These are phyloP conservation scores for Chenopodium album DNA, from an alignment of 148 eudicot species.

Conservation along the genomic window DNA sequence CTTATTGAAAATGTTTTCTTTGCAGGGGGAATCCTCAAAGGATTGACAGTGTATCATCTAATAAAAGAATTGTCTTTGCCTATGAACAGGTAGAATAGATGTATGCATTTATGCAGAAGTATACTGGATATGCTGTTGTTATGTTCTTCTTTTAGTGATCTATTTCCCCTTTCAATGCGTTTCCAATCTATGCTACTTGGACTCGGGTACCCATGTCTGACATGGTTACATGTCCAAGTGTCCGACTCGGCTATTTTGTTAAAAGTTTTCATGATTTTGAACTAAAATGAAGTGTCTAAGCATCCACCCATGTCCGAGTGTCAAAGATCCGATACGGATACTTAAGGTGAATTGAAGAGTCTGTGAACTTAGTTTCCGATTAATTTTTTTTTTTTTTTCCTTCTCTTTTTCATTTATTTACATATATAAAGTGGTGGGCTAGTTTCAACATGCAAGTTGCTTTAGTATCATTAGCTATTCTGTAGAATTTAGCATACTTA, in stretches of 20 bases:
- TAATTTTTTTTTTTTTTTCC: too few species aligned
- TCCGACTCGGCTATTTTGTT: too few species aligned
- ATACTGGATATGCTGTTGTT: background rate
- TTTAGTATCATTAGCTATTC: background rate
- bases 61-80: slow-evolving; percentile 80
- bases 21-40: slow-evolving; percentile 93
- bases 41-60: slow-evolving; percentile 77
- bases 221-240: too few species aligned
- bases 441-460: background rate
- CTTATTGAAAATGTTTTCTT: slow-evolving; percentile 16
- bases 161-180: background rate
- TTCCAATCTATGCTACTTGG: too few species aligned
- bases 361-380: too few species aligned
- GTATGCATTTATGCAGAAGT: background rate
- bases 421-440: background rate
- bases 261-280: too few species aligned
- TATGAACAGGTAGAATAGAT: slow-evolving; percentile 77
- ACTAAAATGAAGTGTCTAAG: too few species aligned
- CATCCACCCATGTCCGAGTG: too few species aligned
- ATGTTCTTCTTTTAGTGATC: background rate
- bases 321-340: too few species aligned
- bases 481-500: background rate
- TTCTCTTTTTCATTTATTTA: background rate
- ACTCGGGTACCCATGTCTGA: too few species aligned
- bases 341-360: too few species aligned